phyloP scores from a whole-genome alignment of 305 asterid species.

The Vinca major region DNA sequence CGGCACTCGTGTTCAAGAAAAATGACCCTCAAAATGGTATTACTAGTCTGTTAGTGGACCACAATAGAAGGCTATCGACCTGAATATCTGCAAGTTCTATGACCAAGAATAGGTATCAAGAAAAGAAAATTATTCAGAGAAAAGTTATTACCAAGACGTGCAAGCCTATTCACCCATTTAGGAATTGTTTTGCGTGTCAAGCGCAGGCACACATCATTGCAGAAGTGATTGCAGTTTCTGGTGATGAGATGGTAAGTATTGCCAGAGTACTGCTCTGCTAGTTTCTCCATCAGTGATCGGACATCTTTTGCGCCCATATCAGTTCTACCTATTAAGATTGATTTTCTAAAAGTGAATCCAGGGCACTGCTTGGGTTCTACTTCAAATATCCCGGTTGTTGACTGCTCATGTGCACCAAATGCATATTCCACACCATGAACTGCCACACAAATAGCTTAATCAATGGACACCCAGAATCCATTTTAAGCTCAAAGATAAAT shows the following conservation, averaged over 20 bases:
- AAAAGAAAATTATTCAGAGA: background rate
- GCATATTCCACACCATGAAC: slow-evolving; percentile 23
- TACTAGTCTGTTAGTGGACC: background rate
- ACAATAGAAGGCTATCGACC: background rate
- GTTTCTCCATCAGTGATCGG: slow-evolving; percentile 17
- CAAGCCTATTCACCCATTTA: slow-evolving; percentile 19
- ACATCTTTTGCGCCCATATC: slow-evolving; percentile 10
- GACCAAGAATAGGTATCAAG: background rate
- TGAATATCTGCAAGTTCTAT: background rate
- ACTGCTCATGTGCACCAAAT: slow-evolving; percentile 22
- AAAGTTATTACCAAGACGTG: slow-evolving; percentile 4
- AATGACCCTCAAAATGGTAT: background rate
- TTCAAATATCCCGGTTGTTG: slow-evolving; percentile 22
- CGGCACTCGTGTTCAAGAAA: background rate
- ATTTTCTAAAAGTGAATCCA: slow-evolving; percentile 17
- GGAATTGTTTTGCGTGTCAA: slow-evolving; percentile 18
- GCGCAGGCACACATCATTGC: slow-evolving; percentile 18
- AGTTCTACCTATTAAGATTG: slow-evolving; percentile 20
- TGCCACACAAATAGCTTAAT: slow-evolving; percentile 3
- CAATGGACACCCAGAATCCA: background rate
- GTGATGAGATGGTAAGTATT: slow-evolving; percentile 18
- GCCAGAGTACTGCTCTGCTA: slow-evolving; percentile 17
- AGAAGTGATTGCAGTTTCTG: slow-evolving; percentile 20
- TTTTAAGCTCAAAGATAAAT: background rate
- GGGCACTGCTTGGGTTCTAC: slow-evolving; percentile 19